Conservation (phyloP, 441 rosid species). For the Adansonia madagascariensis region DNA sequence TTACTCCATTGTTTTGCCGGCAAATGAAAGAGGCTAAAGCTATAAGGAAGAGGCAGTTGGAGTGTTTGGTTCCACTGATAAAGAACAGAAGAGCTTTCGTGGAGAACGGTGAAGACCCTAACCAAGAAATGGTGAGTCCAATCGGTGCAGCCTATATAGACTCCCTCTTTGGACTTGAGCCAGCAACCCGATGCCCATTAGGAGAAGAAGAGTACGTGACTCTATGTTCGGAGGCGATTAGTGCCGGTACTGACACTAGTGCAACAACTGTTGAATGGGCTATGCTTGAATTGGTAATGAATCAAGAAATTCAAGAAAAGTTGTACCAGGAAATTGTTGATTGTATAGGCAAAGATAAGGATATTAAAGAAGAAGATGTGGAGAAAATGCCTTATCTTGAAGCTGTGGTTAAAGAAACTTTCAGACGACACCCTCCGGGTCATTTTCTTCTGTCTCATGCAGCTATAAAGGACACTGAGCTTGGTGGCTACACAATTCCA, state of each 20-base stretch:
- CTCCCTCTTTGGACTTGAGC: slow-evolving; percentile 61
- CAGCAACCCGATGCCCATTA: slow-evolving; percentile 43
- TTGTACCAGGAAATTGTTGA: slow-evolving; percentile 63
- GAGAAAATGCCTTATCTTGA: slow-evolving; percentile 66
- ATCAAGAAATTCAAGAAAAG: slow-evolving; percentile 67
- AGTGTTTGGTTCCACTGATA: slow-evolving; percentile 73
- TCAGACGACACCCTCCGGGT: slow-evolving; percentile 91
- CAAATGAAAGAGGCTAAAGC: slow-evolving; percentile 62
- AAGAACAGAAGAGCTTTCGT: slow-evolving; percentile 61
- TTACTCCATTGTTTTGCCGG: slow-evolving; percentile 64
- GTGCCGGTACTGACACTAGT: slow-evolving; percentile 90
- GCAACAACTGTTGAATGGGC: slow-evolving; percentile 91
- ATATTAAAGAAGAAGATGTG: slow-evolving; percentile 65
- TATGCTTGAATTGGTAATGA: slow-evolving; percentile 58
- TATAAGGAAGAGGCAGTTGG: slow-evolving; percentile 70
- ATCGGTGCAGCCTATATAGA: slow-evolving; percentile 88
- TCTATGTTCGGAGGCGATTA: slow-evolving; percentile 74
- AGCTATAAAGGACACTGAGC: slow-evolving; percentile 58
- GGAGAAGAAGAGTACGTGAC: slow-evolving; percentile 80
- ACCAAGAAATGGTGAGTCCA: slow-evolving; percentile 81
- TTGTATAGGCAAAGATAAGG: slow-evolving; percentile 54
- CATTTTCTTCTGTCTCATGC: slow-evolving; percentile 90
- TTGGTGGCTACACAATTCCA: slow-evolving; percentile 72
- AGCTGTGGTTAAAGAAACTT: slow-evolving; percentile 80
- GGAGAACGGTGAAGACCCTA: slow-evolving; percentile 43